Percentiles rank a stretch among this genome's conserved stretches.
phyloP scores from a whole-genome alignment of 495 filamentous ascomycete genomes.

The Staphylotrichum tortipilum region DNA sequence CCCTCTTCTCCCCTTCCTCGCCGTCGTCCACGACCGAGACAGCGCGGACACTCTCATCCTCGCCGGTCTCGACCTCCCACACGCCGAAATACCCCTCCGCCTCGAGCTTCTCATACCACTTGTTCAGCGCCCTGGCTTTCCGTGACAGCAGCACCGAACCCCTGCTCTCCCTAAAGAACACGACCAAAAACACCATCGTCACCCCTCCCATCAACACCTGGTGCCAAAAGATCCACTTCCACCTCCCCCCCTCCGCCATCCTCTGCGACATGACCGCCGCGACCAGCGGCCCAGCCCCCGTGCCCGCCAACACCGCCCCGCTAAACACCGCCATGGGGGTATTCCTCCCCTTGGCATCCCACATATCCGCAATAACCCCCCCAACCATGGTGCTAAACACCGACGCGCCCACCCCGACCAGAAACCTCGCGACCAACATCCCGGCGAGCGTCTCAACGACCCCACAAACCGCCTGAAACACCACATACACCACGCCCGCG shows the following conservation, averaged over 20 bases:
- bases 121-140: slow-evolving; percentile 66
- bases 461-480: slow-evolving; percentile 69
- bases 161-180: slow-evolving; percentile 75
- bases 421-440: slow-evolving; percentile 68
- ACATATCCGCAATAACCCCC: slow-evolving; percentile 84
- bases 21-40: not conserved
- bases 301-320: slow-evolving; percentile 67
- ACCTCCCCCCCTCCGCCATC: slow-evolving; percentile 27
- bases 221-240: slow-evolving; percentile 89
- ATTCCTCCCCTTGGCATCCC: slow-evolving; percentile 68
- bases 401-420: slow-evolving; percentile 63
- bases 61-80: slow-evolving; percentile 12
- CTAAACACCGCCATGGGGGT: slow-evolving; percentile 86
- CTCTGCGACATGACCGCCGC: slow-evolving; percentile 61
- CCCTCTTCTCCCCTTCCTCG: slow-evolving; percentile 21
- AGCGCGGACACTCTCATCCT: not conserved
- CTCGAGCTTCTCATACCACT: slow-evolving; percentile 71
- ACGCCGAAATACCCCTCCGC: slow-evolving; percentile 57
- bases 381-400: slow-evolving; percentile 92
- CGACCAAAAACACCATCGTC: slow-evolving; percentile 51
- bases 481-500: slow-evolving; percentile 57
- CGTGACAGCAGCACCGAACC: slow-evolving; percentile 72
- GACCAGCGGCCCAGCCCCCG: slow-evolving; percentile 69
- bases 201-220: slow-evolving; percentile 64
- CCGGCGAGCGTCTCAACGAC: slow-evolving; percentile 61